These are phyloP conservation scores for Plasmodium cynomolgi DNA, from an alignment of 169 alveolate genomes.

Conservation along the genomic window DNA sequence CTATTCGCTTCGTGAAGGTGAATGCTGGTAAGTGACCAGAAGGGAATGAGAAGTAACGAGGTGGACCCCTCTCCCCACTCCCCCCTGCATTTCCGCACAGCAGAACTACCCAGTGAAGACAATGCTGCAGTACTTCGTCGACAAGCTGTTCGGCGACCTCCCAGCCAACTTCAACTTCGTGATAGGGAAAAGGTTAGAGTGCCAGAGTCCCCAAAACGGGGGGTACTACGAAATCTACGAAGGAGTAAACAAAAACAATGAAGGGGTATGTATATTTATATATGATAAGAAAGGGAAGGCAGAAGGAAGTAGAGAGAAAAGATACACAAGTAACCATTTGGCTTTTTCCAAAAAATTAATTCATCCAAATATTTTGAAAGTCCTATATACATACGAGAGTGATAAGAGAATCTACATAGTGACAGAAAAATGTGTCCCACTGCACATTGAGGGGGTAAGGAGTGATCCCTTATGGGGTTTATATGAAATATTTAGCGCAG, in stretches of 20 bases:
- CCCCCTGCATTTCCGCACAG: background rate
- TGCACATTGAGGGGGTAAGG: slow-evolving; percentile 66
- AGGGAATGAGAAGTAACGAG: background rate
- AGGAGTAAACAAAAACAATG: slow-evolving; percentile 36
- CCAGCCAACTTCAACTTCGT: slow-evolving; percentile 53
- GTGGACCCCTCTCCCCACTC: background rate
- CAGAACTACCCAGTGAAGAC: background rate
- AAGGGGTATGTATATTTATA: slow-evolving; percentile 56
- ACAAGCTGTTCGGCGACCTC: slow-evolving; percentile 50
- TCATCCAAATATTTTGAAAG: slow-evolving; percentile 83
- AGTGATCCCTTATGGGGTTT: slow-evolving; percentile 17
- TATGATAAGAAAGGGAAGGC: slow-evolving; percentile 48
- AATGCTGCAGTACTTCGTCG: slow-evolving; percentile 66
- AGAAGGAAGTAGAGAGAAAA: slow-evolving; percentile 45
- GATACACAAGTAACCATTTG: slow-evolving; percentile 77
- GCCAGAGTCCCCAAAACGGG: background rate
- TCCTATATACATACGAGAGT: slow-evolving; percentile 76
- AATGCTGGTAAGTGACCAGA: background rate
- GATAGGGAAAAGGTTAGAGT: slow-evolving; percentile 39
- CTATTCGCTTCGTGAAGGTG: background rate
- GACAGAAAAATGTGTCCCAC: slow-evolving; percentile 83
- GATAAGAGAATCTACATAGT: slow-evolving; percentile 81
- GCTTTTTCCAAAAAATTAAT: slow-evolving; percentile 73
- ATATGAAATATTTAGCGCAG: slow-evolving; percentile 76
- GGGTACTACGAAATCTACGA: slow-evolving; percentile 56